Base-by-base conservation (phyloP, 73 alveolate genomes). In the Effrenium voratum region DNA sequence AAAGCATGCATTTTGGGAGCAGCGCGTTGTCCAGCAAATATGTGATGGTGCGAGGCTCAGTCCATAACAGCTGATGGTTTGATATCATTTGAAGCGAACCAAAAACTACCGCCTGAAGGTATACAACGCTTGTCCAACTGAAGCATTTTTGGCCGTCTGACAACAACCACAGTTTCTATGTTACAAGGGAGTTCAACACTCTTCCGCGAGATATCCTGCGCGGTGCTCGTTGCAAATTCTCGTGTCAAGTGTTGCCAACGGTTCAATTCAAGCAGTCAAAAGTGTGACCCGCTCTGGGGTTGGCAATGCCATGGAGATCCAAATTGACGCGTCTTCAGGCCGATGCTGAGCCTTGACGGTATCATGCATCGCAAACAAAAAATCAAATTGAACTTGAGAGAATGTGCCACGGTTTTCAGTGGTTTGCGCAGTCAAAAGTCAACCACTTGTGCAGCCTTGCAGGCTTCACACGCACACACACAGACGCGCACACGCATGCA, bases 231-330 rank as follows among this genome's bases (percentile, higher is more conserved):
- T 15, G 68, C 12, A 55, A 55, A 55, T 55, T 22, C 12, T 55
- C 68, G 12, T 22, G 30, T 22, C 68, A 55, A 15, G 12, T 55
- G 30, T 55, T 22, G 30, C 68, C 68, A 55, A 15, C 22, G 12
- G 30, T 15, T 12, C 30, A 55, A 55, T 22, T 15, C 68, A 55
- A 12, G 68, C 68, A 55, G 12, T 15, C 68, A 55, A 12, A 15
- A 22, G 12, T 55, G 30, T 55, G 30, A 22, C 12, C 68, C 30
- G 22, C 68, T 50, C 13, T 36, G 13, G 84, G 2, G 36, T 15
- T 13, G 47, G 47, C 84, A 1, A 38, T n/a, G 84, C 84, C 84
- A 38, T 73, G 84, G 84, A 73, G 84, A 73, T 73, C 84, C 22
- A 73, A 73, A 73, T 36, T 73, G 84, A 50, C 50, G 24, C 84